These are phyloP conservation scores for Pichia scutulata DNA, from an alignment of 805 yeast species.

Conservation along the genomic window DNA sequence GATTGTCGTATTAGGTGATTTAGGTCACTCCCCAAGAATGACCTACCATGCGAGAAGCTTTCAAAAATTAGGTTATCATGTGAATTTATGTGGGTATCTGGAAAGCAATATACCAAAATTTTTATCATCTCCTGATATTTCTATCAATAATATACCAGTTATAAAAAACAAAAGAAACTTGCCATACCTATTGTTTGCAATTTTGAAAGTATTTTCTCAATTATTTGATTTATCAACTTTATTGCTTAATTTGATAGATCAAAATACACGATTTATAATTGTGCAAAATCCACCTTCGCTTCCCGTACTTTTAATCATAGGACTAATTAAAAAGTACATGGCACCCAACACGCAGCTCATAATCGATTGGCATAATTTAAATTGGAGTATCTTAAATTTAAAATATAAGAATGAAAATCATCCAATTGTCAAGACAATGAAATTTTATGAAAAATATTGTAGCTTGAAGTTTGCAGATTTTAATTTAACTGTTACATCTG, in stretches of 20 bases:
- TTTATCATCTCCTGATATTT: conserved; percentile 39
- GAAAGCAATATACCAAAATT: conserved; percentile 48
- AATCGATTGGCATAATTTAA: conserved; percentile 96
- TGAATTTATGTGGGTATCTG: conserved; percentile 78
- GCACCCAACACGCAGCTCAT: conserved; percentile 49
- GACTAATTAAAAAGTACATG: conserved; percentile 41
- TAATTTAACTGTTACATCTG: conserved; percentile 73
- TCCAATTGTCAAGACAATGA: conserved; percentile 54
- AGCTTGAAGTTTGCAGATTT: conserved; percentile 55
- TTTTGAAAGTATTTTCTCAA: conserved; percentile 54
- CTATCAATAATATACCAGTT: conserved; percentile 39
- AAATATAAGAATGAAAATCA: conserved; percentile 47
- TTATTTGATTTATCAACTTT: conserved; percentile 37
- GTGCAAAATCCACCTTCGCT: conserved; percentile 91
- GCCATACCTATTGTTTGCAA: conserved; percentile 53
- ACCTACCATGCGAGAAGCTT: conserved; percentile 81
- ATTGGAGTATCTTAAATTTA: conserved; percentile 71
- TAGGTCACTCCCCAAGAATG: conserved; percentile 95
- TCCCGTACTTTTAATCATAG: conserved; percentile 65
- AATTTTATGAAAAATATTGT: conserved; percentile 53
- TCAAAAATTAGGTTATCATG: conserved; percentile 59
- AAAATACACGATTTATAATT: conserved; percentile 54
- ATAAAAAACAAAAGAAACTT: conserved; percentile 31
- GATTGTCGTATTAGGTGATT: conserved; percentile 82
- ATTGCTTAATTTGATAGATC: conserved; percentile 49